Evolutionary conservation across 257 asterid species (phyloP).

Genomic region (Solanum lycopersicoides): DNA sequence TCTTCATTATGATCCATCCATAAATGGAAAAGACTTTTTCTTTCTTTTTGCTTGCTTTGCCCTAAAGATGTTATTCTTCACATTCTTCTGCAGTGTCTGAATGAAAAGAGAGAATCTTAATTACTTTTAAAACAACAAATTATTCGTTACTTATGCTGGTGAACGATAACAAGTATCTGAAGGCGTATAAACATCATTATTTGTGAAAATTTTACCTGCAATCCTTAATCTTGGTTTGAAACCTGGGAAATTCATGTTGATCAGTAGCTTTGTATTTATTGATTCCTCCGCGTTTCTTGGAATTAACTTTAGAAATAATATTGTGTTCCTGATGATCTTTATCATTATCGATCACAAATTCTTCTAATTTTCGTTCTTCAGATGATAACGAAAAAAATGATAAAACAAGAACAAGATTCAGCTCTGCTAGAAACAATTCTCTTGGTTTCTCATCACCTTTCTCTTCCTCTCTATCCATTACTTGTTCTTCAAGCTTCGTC

Average conservation of each 20-base stretch:
- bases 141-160: too few species aligned
- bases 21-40: neutral
- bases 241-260: neutral
- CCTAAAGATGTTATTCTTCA: neutral
- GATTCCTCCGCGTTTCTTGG: neutral
- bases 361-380: neutral
- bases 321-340: neutral
- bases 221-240: constrained; percentile 12
- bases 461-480: neutral
- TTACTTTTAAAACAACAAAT: neutral
- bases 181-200: neutral
- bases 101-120: neutral
- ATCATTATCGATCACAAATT: neutral
- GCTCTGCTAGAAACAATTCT: constrained; percentile 10
- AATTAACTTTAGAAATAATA: neutral
- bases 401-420: constrained; percentile 34
- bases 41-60: neutral
- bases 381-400: constrained; percentile 29
- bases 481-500: neutral
- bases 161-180: neutral
- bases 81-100: constrained; percentile 18
- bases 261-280: neutral
- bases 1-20: neutral
- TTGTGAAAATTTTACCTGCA: constrained; percentile 10
- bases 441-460: neutral